Conservation (phyloP, 2,329 filamentous ascomycete species). For the Neonectria coccinea region DNA sequence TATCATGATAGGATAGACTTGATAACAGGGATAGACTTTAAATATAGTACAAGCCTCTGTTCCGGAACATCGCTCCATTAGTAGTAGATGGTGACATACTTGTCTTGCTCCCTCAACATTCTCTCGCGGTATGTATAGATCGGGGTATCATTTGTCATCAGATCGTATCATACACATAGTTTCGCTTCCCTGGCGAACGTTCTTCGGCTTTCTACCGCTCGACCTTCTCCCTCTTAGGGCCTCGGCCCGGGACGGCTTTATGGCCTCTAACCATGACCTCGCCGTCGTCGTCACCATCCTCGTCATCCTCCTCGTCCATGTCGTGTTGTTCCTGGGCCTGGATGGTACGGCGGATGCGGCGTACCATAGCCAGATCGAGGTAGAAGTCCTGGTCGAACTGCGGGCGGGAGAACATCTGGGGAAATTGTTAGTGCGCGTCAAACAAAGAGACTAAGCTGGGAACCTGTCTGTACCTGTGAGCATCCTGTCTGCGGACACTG, state of each 20-base stretch:
- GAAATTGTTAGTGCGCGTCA: constrained; percentile 13
- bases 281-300: constrained; percentile 38
- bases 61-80: neutral
- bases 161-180: constrained; percentile 21
- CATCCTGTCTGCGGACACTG: constrained; percentile 77
- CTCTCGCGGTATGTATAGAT: neutral
- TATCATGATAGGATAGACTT: constrained; percentile 25
- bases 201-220: neutral
- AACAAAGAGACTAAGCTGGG: neutral
- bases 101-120: neutral
- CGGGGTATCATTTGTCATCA: constrained; percentile 29
- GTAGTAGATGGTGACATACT: neutral
- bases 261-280: constrained; percentile 44
- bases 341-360: constrained; percentile 68
- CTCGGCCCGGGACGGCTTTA: constrained; percentile 36
- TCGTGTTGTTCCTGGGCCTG: constrained; percentile 57
- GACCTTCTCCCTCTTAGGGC: constrained; percentile 41
- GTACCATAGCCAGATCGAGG: constrained; percentile 66
- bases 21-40: neutral
- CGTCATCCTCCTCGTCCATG: constrained; percentile 56
- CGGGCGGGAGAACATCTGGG: constrained; percentile 59
- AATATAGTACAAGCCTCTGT: neutral
- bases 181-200: neutral
- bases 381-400: constrained; percentile 62
- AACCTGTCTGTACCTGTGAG: constrained; percentile 56